Conservation (phyloP, 345 rosid genomes). For the Aquilaria yunnanensis region DNA sequence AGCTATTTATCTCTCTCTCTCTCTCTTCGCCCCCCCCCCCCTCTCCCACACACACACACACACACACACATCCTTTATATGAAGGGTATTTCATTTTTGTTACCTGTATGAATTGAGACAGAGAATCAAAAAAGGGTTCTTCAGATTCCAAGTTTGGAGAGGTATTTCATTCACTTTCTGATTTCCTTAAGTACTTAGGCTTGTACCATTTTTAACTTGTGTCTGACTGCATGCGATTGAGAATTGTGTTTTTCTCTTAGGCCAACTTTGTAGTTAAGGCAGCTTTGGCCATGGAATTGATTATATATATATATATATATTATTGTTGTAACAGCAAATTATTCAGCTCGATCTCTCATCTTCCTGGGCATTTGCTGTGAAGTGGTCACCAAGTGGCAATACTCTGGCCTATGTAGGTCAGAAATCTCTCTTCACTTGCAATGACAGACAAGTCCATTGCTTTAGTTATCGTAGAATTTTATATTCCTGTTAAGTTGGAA, state of each 20-base stretch:
- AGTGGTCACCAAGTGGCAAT: conserved; percentile 98
- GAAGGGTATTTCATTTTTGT: conserved; percentile 17
- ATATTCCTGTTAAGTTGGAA: no score
- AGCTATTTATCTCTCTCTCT: background rate
- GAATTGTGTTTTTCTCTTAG: background rate
- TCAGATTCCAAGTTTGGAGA: conserved; percentile 91
- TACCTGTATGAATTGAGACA: conserved; percentile 22
- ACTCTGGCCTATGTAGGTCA: conserved; percentile 96
- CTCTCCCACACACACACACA: no score
- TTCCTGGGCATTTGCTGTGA: conserved; percentile 99
- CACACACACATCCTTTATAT: background rate
- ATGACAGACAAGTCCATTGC: background rate
- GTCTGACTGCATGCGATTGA: no score
- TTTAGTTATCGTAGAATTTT: no score
- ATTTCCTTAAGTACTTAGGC: background rate
- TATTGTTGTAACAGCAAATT: conserved; percentile 68
- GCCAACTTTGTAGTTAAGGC: background rate
- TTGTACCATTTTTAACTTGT: no score
- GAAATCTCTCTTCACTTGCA: conserved; percentile 26
- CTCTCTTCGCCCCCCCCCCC: no score
- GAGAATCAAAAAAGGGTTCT: conserved; percentile 71
- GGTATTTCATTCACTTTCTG: conserved; percentile 39
- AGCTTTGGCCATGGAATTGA: background rate
- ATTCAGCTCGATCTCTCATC: conserved; percentile 96
- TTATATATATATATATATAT: background rate